Evolutionary conservation across 1,139 yeast genomes (phyloP), one percentile per base, ranked within the genome.

Genomic region (Yamadazyma blattariae): DNA sequence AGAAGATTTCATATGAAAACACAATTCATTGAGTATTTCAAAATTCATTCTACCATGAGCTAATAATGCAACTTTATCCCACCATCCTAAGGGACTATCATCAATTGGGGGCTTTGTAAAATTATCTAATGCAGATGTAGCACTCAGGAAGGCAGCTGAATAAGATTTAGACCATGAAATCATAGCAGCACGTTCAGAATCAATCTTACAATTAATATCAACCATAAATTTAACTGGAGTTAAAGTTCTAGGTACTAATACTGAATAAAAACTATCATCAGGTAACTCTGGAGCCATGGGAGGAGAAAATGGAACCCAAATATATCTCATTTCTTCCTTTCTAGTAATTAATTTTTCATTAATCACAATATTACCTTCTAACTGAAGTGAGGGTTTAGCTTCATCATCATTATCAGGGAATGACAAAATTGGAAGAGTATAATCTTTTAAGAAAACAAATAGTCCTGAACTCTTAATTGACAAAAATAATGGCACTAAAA

Each of bases 1-100:
- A 0, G 94, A 78, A 12, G 95, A 88, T 47, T 75, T 76, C 45
- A 75, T 74, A 45, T 74, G 77, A 29, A 76, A 58, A 41, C 75
- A 66, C 25, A 77, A 55, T 39, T 77, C 80, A 64, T 53, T 65
- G 25, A 52, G 57, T 24, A 85, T 59, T 42, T 78, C 74, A 67
- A 82, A 77, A 8, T 68, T 59, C 20, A 78, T 61, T 49, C 76
- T 79, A 8, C 74, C 77, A 39, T 67, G 77, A 31, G 58, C 46
- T 30, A 58, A 48, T 25, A 71, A 50, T 0, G 73, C 59, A 17
- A 67, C 37, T 35, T 71, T 71, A 44, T 71, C 85, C 84, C 75
- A 84, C 66, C 67, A 83, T 0, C 97, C 97, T 19, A 89, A 62
- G 30, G 87, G 86, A 39, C 96, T 85, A 16, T 89, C 90, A 55